Conservation (phyloP, 2,329 filamentous ascomycete species). For the Tympanopsis confertula region DNA sequence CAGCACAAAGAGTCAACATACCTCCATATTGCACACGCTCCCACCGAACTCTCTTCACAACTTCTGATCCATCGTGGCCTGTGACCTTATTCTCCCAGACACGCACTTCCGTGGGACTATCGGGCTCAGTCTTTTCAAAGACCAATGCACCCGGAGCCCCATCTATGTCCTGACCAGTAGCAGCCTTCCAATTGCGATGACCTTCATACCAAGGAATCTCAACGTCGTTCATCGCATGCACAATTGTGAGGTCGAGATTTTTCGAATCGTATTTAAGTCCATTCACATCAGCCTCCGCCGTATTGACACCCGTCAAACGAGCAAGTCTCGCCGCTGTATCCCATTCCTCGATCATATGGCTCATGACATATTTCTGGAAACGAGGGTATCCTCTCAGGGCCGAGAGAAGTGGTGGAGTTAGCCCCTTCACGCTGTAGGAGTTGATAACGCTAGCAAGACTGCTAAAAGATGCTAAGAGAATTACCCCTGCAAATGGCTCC, state of each 20-base stretch:
- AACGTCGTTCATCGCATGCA: background rate
- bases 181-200: background rate
- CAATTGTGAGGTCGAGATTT: background rate
- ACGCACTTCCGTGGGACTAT: background rate
- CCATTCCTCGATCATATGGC: background rate
- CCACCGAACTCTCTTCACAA: background rate
- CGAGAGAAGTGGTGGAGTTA: background rate
- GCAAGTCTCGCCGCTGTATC: background rate
- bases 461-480: background rate
- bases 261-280: background rate
- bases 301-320: background rate
- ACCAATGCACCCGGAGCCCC: background rate
- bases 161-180: background rate
- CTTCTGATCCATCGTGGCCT: background rate
- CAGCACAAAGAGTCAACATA: background rate
- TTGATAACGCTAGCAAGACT: background rate
- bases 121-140: background rate
- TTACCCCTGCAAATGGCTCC: slow-evolving; percentile 1
- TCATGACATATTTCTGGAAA: background rate
- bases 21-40: background rate
- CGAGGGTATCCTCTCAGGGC: background rate
- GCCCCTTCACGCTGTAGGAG: background rate
- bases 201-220: slow-evolving; percentile 1
- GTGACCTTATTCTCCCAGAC: background rate
- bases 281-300: background rate